Evolutionary conservation across 495 filamentous ascomycete species (phyloP).

Genomic region (Polyplosphaeria fusca): DNA sequence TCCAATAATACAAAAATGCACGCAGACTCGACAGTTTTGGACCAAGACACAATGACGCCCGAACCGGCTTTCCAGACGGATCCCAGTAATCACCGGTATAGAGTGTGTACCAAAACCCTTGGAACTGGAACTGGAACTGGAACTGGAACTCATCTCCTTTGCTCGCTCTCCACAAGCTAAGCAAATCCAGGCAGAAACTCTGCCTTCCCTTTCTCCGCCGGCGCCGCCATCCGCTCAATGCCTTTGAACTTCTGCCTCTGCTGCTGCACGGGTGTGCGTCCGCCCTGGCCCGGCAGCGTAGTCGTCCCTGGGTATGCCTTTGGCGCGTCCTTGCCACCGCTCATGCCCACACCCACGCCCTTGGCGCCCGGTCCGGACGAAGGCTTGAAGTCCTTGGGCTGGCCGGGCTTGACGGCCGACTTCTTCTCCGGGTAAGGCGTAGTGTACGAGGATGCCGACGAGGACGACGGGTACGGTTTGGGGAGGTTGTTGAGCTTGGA

Average conservation of each 20-base stretch:
- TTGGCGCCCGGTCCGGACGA: too few relatives aligned
- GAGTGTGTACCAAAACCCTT: too few relatives aligned
- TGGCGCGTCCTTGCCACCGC: neutral
- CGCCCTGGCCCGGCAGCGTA: slow-evolving; percentile 16
- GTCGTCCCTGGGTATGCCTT: slow-evolving; percentile 26
- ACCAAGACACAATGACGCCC: too few relatives aligned
- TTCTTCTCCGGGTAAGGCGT: neutral
- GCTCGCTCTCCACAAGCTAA: neutral
- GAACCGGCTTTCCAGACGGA: too few relatives aligned
- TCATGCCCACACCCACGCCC: neutral
- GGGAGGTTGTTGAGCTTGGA: too few relatives aligned
- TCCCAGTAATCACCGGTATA: too few relatives aligned
- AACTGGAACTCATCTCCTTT: too few relatives aligned
- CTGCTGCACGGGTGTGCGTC: slow-evolving; percentile 17
- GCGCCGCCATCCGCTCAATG: slow-evolving; percentile 5
- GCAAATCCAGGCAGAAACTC: slow-evolving; percentile 10
- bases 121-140: too few relatives aligned
- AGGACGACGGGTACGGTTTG: slow-evolving; percentile 4
- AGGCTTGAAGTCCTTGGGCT: slow-evolving; percentile 10
- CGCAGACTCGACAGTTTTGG: too few relatives aligned
- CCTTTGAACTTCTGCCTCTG: slow-evolving; percentile 21
- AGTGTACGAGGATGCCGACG: neutral
- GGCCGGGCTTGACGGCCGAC: slow-evolving; percentile 15
- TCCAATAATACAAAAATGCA: too few relatives aligned
- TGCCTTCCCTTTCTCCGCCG: slow-evolving; percentile 17